These are phyloP conservation scores for Venturiaceae sp. DNA, from an alignment of 2,329 filamentous ascomycete genomes.

Conservation along the genomic window DNA sequence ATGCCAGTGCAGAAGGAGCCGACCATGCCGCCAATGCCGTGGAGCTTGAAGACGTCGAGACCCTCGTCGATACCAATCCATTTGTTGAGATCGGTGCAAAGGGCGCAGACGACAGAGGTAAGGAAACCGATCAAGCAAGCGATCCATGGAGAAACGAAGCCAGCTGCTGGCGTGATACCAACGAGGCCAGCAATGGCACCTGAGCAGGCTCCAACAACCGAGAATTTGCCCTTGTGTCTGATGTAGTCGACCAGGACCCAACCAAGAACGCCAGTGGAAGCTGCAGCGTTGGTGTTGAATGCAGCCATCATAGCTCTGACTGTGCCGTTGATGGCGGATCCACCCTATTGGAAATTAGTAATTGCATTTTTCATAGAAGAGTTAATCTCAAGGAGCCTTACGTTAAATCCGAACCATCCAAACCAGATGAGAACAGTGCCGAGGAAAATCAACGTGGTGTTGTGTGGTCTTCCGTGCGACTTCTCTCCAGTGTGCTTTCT, in stretches of 20 bases:
- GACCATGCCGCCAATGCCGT: constrained; percentile 47
- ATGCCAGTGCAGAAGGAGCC: constrained; percentile 49
- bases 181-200: constrained; percentile 50
- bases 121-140: constrained; percentile 47
- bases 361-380: not conserved
- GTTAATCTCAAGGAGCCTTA: constrained; percentile 11
- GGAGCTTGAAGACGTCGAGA: constrained; percentile 51
- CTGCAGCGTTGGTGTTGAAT: constrained; percentile 50
- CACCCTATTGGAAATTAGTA: constrained; percentile 22
- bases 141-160: constrained; percentile 43
- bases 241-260: constrained; percentile 46
- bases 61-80: constrained; percentile 48
- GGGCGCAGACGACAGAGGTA: constrained; percentile 41
- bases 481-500: constrained; percentile 39
- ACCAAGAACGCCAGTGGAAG: constrained; percentile 42
- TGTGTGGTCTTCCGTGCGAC: constrained; percentile 48
- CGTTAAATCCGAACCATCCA: constrained; percentile 51
- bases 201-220: constrained; percentile 46
- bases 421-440: constrained; percentile 59
- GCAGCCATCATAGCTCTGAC: constrained; percentile 45
- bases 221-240: constrained; percentile 41
- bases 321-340: constrained; percentile 42
- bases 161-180: constrained; percentile 49
- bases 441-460: constrained; percentile 53
- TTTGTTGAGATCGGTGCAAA: constrained; percentile 41